Base-by-base conservation (phyloP, 495 filamentous ascomycete genomes). In the Penicillium subrubescens region DNA sequence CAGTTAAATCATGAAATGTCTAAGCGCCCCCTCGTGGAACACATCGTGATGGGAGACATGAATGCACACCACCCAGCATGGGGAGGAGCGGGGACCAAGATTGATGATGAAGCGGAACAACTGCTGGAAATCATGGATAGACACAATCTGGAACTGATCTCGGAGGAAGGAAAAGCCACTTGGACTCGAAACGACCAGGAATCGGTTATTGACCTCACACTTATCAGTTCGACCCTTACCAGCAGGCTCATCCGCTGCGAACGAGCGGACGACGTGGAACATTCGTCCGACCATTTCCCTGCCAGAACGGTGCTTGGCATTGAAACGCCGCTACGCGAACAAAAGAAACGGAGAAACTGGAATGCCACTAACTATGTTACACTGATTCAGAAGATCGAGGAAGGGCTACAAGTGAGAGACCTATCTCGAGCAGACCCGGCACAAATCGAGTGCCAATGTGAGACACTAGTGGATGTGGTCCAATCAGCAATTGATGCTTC, bases 191-290 rank as follows among this genome's bases (percentile, higher is more conserved):
- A 35, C 34, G 44, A 57, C 8, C 10, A 44, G 17, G n/a, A 27
- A 19, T 66, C 64, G 11, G 57, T 61, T 14, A 63, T 67, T 27
- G 59, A 67, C 31, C 64, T 67, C 21, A 67, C 64, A n/a, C 52
- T 67, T 12, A 34, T 63, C 10, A 63, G 19, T 44, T 43, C n/a
- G 1, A 58, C 21, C n/a, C 57, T 61, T 23, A 14, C 35, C 31
- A 39, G 51, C 39, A 27, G 56, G 8, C 37, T 61, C 2, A 51
- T 61, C 1, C n/a, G 14, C 37, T 54, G 43, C 29, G 34, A 56
- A 27, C 10, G 35, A n/a, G 62, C 58, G 17, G 59, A 65, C 23
- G 55, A 65, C 50, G n/a, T 68, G 2, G 48, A 65, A 27, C 34
- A 66, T 52, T 27, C 37, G 14, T 69, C 63, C n/a, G 59, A 69